Evolutionary conservation across 116 monocot species (phyloP), one percentile per base, ranked within the genome.

Genomic region (Trichopus zeylanicus): DNA sequence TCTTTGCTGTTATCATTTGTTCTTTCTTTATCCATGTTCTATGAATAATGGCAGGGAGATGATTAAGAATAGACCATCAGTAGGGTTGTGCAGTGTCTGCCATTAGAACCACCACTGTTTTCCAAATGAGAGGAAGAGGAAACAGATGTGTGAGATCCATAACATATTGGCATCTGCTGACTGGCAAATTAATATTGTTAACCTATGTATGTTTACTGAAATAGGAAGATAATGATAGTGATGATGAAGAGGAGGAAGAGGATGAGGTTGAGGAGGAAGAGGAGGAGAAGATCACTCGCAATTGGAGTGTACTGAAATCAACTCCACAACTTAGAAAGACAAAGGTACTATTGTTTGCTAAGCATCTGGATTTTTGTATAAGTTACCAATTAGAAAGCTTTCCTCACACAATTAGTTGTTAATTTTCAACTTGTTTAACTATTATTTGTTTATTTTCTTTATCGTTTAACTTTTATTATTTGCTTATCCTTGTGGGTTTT

Each of bases 241-340:
- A 78, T 4, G 81, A 77, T 57, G 80, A 76, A 52, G 81, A 63
- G 7, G 85, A 75, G 34, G 81, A 75, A 37, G 61, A 26, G 21
- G 78, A 83, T 20, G 80, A 76, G 63, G n/a, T n/a, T n/a, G 81
- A 63, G 7, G 85, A 75, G 34, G 81, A 75, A 37, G 61, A 26
- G 21, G 78, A 83, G 25, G 80, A 76, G 63, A 95, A 86, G 64
- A 68, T 86, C 31, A 78, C 70, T 18, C 79, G 86, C 18, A 86
- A 87, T 67, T 95, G 95, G 95, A 90, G 90, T 74, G 84, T 95
- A 53, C 52, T 83, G 27, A 95, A 86, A 67, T 78, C 70, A 46
- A 89, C 75, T 56, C 83, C 89, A 24, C 66, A 87, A 61, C 75
- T 75, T 62, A 48, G 52, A 27, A 87, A 90, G 58, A 60, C 76